Percentiles rank a stretch among this genome's conserved stretches.
These are phyloP conservation scores for Fusarium sp. DNA, from an alignment of 2,329 filamentous ascomycete species.

Conservation along the genomic window DNA sequence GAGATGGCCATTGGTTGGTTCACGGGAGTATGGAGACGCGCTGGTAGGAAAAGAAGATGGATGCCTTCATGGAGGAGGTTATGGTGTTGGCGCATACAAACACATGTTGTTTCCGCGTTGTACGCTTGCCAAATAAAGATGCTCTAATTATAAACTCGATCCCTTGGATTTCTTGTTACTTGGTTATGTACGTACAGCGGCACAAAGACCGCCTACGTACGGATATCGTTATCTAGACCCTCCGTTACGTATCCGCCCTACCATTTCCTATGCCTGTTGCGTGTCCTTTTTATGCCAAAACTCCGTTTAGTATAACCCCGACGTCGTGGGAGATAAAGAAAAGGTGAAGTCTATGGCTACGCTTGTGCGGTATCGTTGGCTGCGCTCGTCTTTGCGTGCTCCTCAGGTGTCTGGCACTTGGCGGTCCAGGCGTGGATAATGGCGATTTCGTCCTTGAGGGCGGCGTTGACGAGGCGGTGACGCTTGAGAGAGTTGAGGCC, in stretches of 20 bases:
- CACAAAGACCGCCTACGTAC: slow-evolving; percentile 7
- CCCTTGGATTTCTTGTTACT: slow-evolving; percentile 7
- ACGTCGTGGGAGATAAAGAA: not conserved
- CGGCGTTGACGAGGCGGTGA: slow-evolving; percentile 84
- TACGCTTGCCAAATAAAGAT: slow-evolving; percentile 35
- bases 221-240: slow-evolving; percentile 17
- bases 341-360: not conserved
- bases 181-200: slow-evolving; percentile 32
- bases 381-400: slow-evolving; percentile 69
- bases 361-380: slow-evolving; percentile 21
- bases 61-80: slow-evolving; percentile 21
- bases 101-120: slow-evolving; percentile 26
- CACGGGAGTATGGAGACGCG: slow-evolving; percentile 29
- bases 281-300: slow-evolving; percentile 10
- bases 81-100: slow-evolving; percentile 34
- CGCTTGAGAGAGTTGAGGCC: slow-evolving; percentile 81
- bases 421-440: slow-evolving; percentile 95
- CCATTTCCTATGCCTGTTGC: not conserved
- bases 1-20: slow-evolving; percentile 14
- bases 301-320: not conserved
- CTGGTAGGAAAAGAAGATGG: slow-evolving; percentile 29
- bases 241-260: not conserved
- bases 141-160: slow-evolving; percentile 31
- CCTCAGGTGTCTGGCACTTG: slow-evolving; percentile 89
- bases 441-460: slow-evolving; percentile 86